Evolutionary conservation across 2,329 filamentous ascomycete genomes (phyloP), one percentile per base, ranked within the genome.

Genomic region (Arthrinium puccinioides): DNA sequence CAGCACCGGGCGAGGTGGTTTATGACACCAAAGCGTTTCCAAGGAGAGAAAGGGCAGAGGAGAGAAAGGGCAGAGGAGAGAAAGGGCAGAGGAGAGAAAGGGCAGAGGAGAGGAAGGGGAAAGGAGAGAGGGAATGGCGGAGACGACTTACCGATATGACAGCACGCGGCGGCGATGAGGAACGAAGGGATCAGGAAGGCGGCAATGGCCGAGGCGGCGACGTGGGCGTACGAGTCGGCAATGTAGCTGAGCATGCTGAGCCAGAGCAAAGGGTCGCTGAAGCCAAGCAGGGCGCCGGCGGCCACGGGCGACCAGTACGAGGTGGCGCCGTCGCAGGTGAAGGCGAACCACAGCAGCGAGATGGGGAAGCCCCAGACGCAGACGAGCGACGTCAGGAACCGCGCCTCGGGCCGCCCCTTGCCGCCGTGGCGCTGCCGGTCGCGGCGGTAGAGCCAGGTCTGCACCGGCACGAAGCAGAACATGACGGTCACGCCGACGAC

Each of bases 121-220:
- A 10, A 3, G 14, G 19, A 29, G 1, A 32, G n/a, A n/a, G 13
- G 13, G 13, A n/a, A n/a, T n/a, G n/a, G n/a, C n/a, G 25, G 25
- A 27, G 15, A 15, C n/a, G 14, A 59, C 56, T 33, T 48, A 49
- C 62, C 61, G 26, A 61, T 52, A 51, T 66, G 62, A 7, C 60
- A 61, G 21, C 58, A 56, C 21, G 42, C 60, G 14, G 62, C 62
- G 5, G 62, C 61, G 32, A 66, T 56, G 16, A 62, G 34, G 35
- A 64, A 65, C n/a, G 56, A 61, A 1, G 63, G 62, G 37, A 66
- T 65, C 32, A 64, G 46, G 50, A 66, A 66, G 2, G 63, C 62
- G 3, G 63, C 62, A 27, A 66, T 60, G 7, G 62, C 61, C 15
- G 56, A 61, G 5, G 50, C 62, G 13, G 62, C 62, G 8, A 64